Conservation (phyloP, 106 monocot species). For the Posidonia australis region DNA sequence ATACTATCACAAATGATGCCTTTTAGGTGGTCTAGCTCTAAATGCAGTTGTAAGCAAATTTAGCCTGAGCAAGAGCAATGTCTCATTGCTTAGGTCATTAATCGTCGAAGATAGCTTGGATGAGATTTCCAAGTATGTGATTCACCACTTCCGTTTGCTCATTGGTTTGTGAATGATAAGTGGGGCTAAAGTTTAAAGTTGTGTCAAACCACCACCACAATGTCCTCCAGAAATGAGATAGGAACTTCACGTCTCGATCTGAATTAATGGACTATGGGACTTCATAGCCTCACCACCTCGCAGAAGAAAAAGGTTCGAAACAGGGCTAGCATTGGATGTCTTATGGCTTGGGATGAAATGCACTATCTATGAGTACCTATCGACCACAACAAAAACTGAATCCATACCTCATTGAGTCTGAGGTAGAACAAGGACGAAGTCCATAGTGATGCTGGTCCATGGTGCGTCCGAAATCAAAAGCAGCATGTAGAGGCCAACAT, state of each 20-base stretch:
- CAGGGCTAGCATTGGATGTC: background rate
- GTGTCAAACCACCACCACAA: background rate
- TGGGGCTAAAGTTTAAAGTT: background rate
- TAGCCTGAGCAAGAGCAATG: too few species aligned
- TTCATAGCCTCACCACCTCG: background rate
- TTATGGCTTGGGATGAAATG: background rate
- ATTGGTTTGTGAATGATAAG: background rate
- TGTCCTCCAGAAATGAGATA: background rate
- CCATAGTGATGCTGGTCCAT: too few species aligned
- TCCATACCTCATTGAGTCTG: background rate
- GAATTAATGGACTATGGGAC: background rate
- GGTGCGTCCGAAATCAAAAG: background rate
- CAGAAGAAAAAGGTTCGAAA: background rate
- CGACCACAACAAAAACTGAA: background rate
- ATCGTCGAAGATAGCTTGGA: too few species aligned
- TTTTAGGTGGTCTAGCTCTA: too few species aligned
- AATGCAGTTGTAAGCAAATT: too few species aligned
- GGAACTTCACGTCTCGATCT: background rate
- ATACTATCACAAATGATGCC: too few species aligned
- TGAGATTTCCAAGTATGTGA: background rate
- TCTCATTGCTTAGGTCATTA: too few species aligned
- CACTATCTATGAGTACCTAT: background rate
- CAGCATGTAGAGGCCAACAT: background rate
- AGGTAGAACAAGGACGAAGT: background rate
- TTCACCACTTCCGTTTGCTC: constrained; percentile 1